Evolutionary conservation across 2,329 filamentous ascomycete species (phyloP).

Genomic region (Stemphylium beticola): DNA sequence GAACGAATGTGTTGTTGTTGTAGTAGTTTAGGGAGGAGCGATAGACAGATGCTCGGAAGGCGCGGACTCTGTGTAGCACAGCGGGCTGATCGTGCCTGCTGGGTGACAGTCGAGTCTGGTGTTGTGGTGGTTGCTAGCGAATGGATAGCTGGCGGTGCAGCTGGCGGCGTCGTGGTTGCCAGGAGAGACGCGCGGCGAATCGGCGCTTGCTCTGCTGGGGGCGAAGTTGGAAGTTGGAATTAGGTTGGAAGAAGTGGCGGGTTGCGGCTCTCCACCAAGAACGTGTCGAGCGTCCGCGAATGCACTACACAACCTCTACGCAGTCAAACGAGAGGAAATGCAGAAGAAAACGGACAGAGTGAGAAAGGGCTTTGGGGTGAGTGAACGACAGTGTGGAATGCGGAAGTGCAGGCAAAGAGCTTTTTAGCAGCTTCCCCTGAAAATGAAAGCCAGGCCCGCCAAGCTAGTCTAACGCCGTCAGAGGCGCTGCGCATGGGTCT

Average conservation of each 20-base stretch:
- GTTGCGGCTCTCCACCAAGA: slow-evolving; percentile 34
- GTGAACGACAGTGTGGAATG: slow-evolving; percentile 42
- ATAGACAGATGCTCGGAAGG: slow-evolving; percentile 20
- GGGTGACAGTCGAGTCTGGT: slow-evolving; percentile 9
- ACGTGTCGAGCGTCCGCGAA: slow-evolving; percentile 18
- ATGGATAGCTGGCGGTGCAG: slow-evolving; percentile 35
- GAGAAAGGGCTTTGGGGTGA: slow-evolving; percentile 32
- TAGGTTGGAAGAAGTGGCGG: slow-evolving; percentile 7
- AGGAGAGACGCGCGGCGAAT: slow-evolving; percentile 43
- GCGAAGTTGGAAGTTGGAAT: slow-evolving; percentile 10
- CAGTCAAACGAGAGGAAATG: slow-evolving; percentile 42
- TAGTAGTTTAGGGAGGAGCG: slow-evolving; percentile 16
- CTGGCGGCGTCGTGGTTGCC: slow-evolving; percentile 34
- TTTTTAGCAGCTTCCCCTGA: slow-evolving; percentile 43
- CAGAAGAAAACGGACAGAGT: slow-evolving; percentile 27
- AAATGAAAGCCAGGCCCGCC: slow-evolving; percentile 34
- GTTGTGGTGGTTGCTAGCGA: slow-evolving; percentile 35
- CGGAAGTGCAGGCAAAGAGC: slow-evolving; percentile 36
- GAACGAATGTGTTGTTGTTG: slow-evolving; percentile 38
- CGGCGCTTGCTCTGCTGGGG: slow-evolving; percentile 31
- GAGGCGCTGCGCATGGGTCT: slow-evolving; percentile 29
- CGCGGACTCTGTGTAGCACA: slow-evolving; percentile 15
- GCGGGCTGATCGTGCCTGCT: slow-evolving; percentile 28
- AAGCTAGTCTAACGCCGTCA: slow-evolving; percentile 35
- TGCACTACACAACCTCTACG: slow-evolving; percentile 22